phyloP scores from a whole-genome alignment of 768 basidiomycete genomes.

The Tricholoma terreum region DNA sequence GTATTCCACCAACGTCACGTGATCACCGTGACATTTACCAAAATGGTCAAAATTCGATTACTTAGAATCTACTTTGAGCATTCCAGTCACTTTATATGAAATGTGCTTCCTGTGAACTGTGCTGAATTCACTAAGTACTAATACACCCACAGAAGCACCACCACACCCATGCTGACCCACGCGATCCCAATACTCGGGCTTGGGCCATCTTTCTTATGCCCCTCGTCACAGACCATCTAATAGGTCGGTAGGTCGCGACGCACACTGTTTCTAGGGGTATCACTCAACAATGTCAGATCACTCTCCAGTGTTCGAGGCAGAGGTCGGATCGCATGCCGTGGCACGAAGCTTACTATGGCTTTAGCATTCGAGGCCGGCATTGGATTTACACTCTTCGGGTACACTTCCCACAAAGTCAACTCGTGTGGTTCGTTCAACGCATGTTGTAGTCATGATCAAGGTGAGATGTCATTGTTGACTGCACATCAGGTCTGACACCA shows the following conservation, averaged over 20 bases:
- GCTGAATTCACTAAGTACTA: no score
- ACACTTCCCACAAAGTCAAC: conserved; percentile 6
- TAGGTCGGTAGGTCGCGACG: neutral
- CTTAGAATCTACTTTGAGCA: no score
- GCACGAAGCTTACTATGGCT: conserved; percentile 42
- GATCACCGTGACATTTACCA: no score
- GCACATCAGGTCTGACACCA: conserved; percentile 40
- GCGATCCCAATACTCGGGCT: neutral
- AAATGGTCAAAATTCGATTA: no score
- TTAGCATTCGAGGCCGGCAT: conserved; percentile 57
- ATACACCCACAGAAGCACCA: neutral
- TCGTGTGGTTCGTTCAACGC: neutral
- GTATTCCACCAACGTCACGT: no score
- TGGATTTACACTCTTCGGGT: conserved; percentile 62
- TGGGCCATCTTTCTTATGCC: no score
- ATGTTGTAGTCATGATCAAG: conserved; percentile 58
- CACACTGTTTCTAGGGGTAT: neutral
- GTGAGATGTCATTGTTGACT: conserved; percentile 64
- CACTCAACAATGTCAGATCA: conserved; percentile 2
- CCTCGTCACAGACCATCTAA: no score
- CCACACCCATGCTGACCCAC: neutral
- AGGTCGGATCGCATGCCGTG: conserved; percentile 37
- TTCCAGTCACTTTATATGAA: no score
- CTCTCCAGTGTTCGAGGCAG: conserved; percentile 28
- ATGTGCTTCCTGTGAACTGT: no score